A percentile compares a stretch with the other conserved stretches of the same genome.
phyloP scores from a whole-genome alignment of 352 stramenopile species.

The Phytophthora multivora region DNA sequence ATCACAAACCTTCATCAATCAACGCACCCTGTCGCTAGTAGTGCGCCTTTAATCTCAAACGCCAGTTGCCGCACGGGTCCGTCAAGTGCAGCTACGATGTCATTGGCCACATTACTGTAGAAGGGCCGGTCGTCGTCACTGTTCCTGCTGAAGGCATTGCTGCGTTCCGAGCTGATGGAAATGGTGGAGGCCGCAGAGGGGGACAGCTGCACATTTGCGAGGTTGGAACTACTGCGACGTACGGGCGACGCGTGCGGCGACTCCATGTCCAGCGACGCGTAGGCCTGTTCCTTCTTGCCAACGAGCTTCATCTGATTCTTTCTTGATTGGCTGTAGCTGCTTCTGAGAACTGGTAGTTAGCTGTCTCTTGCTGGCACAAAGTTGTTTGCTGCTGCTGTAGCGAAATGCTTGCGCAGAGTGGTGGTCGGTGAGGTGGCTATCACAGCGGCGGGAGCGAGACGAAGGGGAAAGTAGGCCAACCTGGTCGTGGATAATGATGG shows the following conservation, averaged over 20 bases:
- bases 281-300: slow-evolving; percentile 76
- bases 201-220: slow-evolving; percentile 52
- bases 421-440: not conserved
- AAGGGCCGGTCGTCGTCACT: slow-evolving; percentile 28
- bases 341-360: not conserved
- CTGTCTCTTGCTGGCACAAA: too few species aligned
- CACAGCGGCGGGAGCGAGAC: not conserved
- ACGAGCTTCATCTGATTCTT: slow-evolving; percentile 61
- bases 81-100: slow-evolving; percentile 65
- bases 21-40: slow-evolving; percentile 77
- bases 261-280: slow-evolving; percentile 78
- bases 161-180: slow-evolving; percentile 38
- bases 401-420: slow-evolving; percentile 1
- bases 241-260: slow-evolving; percentile 41
- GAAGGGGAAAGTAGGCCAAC: not conserved
- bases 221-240: slow-evolving; percentile 40
- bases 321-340: not conserved
- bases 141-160: slow-evolving; percentile 21
- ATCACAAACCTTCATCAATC: not conserved
- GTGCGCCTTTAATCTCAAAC: slow-evolving; percentile 82
- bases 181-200: slow-evolving; percentile 41
- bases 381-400: not conserved
- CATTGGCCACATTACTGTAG: slow-evolving; percentile 58
- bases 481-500: slow-evolving; percentile 17
- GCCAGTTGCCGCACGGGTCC: slow-evolving; percentile 72